Evolutionary conservation across 2,329 filamentous ascomycete genomes (phyloP).

Genomic region (Sporothrix schenckii): DNA sequence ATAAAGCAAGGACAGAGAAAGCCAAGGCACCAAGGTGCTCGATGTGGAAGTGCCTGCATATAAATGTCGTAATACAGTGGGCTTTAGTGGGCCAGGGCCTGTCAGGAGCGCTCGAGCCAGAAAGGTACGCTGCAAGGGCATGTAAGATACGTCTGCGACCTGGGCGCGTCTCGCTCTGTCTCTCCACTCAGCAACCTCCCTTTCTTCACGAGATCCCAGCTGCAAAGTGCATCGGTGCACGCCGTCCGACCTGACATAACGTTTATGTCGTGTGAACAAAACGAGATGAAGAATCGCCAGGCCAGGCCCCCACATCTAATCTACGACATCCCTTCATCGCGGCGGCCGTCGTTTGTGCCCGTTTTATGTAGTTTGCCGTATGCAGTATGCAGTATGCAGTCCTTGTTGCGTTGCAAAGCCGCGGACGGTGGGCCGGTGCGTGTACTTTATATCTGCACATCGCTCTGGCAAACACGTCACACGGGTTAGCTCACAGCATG

Average conservation of each 20-base stretch:
- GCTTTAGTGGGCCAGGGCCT: not conserved
- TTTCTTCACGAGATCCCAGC: constrained; percentile 16
- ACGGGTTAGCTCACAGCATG: not conserved
- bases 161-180: not conserved
- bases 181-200: constrained; percentile 12
- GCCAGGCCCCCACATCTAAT: constrained; percentile 25
- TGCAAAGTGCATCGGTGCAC: not conserved
- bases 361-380: not conserved
- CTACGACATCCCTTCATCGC: constrained; percentile 25
- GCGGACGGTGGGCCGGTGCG: not conserved
- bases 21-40: not conserved
- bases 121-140: constrained; percentile 8
- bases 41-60: constrained; percentile 27
- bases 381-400: not conserved
- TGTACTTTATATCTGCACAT: not conserved
- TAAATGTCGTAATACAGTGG: not conserved
- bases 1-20: not conserved
- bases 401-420: constrained; percentile 1
- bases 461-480: not conserved
- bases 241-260: not conserved
- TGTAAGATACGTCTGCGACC: not conserved
- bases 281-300: not conserved
- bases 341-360: not conserved
- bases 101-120: constrained; percentile 3
- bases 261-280: not conserved